Evolutionary conservation across 331 rosid genomes (phyloP), one percentile per base, ranked within the genome.

Genomic region (Acacia concinna): DNA sequence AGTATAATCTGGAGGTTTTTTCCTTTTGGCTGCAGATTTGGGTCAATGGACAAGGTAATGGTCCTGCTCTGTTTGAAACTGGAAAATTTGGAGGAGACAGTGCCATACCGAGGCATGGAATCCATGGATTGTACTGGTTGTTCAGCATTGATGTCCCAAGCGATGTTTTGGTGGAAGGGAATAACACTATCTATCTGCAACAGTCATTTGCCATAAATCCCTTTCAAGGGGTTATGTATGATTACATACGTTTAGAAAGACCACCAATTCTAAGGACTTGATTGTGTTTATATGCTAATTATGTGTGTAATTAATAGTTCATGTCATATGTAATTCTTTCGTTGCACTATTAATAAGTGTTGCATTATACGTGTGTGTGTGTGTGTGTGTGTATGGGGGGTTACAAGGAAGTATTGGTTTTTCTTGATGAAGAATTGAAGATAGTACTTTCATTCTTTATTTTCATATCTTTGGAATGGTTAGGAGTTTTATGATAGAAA

Each of bases 21-120:
- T 2, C 8, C 5, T 15, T 5, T 67, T 68, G 0, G 20, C 28
- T 66, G 44, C 43, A 92, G 90, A 88, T 91, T 77, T 85, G 96
- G 64, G 71, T 92, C 76, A 94, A 94, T 73, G 65, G 83, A 23
- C 66, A 32, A 28, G 34, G 13, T 0, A 20, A 25, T 0, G 63
- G 6, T 3, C 2, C 23, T 6, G 79, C 20, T 8, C 74, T 95
- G 2, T 90, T 92, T 47, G 38, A 69, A 6, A 91, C 96, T 4
- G 90, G 86, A 4, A 40, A 31, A 5, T 80, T 93, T 0, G 97
- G 97, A 18, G 83, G 77, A 73, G 97, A 96, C 73, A 96, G 85
- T 47, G 89, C 99, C 11, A 93, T 96, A 46, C 89, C 99, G 17
- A 90, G 99, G 51, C 98, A 93, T 73, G 99, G 99, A 27, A 84